Percentiles rank a stretch among this genome's conserved stretches.
phyloP scores from a whole-genome alignment of 2,329 filamentous ascomycete genomes.

The Apiospora kogelbergensis region DNA sequence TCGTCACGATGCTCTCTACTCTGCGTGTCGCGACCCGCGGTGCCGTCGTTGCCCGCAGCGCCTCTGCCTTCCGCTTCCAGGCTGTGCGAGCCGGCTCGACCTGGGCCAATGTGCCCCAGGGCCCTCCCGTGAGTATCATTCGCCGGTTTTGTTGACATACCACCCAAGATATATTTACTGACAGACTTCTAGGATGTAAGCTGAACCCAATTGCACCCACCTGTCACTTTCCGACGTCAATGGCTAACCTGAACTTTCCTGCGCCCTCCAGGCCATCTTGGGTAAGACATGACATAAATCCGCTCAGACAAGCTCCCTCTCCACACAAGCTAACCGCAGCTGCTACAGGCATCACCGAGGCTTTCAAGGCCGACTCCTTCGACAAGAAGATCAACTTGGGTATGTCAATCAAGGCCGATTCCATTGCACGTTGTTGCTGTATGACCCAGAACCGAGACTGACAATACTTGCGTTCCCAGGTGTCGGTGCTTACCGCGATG shows the following conservation, averaged over 20 bases:
- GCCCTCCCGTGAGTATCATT: slow-evolving; percentile 75
- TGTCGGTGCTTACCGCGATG: slow-evolving; percentile 97
- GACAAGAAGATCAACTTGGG: slow-evolving; percentile 97
- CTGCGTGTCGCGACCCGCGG: slow-evolving; percentile 54
- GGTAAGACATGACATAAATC: slow-evolving; percentile 48
- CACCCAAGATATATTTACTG: slow-evolving; percentile 10
- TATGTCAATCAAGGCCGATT: slow-evolving; percentile 37
- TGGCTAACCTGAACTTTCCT: slow-evolving; percentile 20
- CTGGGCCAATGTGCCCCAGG: slow-evolving; percentile 90
- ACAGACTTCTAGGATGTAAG: slow-evolving; percentile 22
- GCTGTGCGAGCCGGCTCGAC: slow-evolving; percentile 66
- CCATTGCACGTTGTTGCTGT: neutral
- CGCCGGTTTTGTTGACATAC: slow-evolving; percentile 17
- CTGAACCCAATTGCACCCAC: neutral
- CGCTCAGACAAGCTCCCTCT: neutral
- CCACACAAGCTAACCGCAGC: slow-evolving; percentile 12
- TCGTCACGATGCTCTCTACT: slow-evolving; percentile 49
- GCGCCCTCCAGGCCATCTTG: slow-evolving; percentile 65
- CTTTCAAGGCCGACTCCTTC: slow-evolving; percentile 96
- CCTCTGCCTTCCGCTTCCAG: slow-evolving; percentile 38
- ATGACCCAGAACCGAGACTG: slow-evolving; percentile 16
- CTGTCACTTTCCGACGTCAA: slow-evolving; percentile 6
- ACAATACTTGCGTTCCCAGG: slow-evolving; percentile 46
- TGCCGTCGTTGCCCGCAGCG: slow-evolving; percentile 38
- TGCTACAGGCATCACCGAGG: slow-evolving; percentile 81